These are phyloP conservation scores for Butyriboletus loyo DNA, from an alignment of 768 basidiomycete genomes.

Conservation along the genomic window DNA sequence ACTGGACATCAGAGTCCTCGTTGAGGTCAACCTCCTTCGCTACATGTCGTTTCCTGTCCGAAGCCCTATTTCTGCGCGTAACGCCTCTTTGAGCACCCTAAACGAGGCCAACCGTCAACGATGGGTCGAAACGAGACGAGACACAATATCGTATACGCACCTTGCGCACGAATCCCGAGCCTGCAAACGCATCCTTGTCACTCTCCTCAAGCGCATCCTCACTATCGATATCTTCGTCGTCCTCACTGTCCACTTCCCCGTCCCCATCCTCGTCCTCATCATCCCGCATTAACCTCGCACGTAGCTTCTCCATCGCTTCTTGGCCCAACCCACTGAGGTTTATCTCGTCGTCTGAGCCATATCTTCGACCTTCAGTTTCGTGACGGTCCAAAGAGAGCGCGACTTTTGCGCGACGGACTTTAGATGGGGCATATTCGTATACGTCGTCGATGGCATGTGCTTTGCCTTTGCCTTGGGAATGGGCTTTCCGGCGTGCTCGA, in stretches of 20 bases:
- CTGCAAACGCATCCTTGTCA: constrained; percentile 75
- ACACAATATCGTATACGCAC: not conserved
- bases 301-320: constrained; percentile 33
- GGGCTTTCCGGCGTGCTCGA: constrained; percentile 44
- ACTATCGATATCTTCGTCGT: constrained; percentile 85
- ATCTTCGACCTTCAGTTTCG: constrained; percentile 36
- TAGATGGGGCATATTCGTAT: constrained; percentile 58
- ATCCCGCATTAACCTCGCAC: constrained; percentile 51
- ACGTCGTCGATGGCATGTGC: constrained; percentile 45
- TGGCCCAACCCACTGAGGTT: constrained; percentile 30
- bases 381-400: constrained; percentile 54
- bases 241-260: constrained; percentile 51
- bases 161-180: constrained; percentile 42
- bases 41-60: constrained; percentile 24
- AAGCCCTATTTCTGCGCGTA: constrained; percentile 19
- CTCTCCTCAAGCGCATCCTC: constrained; percentile 83
- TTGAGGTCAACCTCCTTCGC: constrained; percentile 64
- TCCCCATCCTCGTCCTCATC: constrained; percentile 43
- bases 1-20: constrained; percentile 45
- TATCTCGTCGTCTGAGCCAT: constrained; percentile 41
- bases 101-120: not conserved
- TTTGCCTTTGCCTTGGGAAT: constrained; percentile 15
- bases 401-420: constrained; percentile 50
- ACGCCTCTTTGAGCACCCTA: constrained; percentile 23
- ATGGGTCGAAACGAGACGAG: not conserved